Base-by-base conservation (phyloP, 2,329 filamentous ascomycete genomes). In the Xylariomycetidae sp. region DNA sequence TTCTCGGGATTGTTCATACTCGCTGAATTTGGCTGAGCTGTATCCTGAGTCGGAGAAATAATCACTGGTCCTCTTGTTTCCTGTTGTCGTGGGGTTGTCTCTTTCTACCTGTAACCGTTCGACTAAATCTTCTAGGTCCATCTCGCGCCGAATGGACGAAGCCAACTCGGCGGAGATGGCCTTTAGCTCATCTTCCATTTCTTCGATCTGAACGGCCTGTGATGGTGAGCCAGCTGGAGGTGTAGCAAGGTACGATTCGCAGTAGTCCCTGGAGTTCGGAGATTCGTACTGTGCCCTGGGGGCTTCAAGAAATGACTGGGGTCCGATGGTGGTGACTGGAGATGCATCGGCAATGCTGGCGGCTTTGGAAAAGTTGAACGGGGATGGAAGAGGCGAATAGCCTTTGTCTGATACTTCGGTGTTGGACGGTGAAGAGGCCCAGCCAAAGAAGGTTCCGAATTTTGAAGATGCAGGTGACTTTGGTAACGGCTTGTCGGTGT, bases 41-140 rank as follows among this genome's bases (percentile, higher is more conserved):
- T 87, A 83, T 19, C 92, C 92, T 5, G 89, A 95, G 59, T 98
- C 92, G 3, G 92, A 98, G 58, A 92, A 98, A 64, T 98, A 97
- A 63, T 98, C 92, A 63, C 92, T 97, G 8, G 87, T 94, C 40
- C 90, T 77, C 57, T 85, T 83, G 42, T 53, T 58, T 43, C 76
- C 80, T 17, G 72, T 50, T 47, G 67, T 55, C 59, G 70, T 63
- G 52, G 71, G 54, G 61, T 79, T 72, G 59, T 70, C 73, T 43
- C 72, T 71, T 53, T 96, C 88, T n/a, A 79, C 67, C 57, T 96
- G 89, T 48, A 94, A 66, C 37, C 85, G 74, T 46, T 98, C 92
- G 1, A 97, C 82, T 29, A 97, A 72, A 59, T 98, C 92, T 61
- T 98, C 92, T 19, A 98, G 64, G 49, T 98, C 92, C 77, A 98